Evolutionary conservation across 768 basidiomycete species (phyloP).

Genomic region (Suillus luteus): DNA sequence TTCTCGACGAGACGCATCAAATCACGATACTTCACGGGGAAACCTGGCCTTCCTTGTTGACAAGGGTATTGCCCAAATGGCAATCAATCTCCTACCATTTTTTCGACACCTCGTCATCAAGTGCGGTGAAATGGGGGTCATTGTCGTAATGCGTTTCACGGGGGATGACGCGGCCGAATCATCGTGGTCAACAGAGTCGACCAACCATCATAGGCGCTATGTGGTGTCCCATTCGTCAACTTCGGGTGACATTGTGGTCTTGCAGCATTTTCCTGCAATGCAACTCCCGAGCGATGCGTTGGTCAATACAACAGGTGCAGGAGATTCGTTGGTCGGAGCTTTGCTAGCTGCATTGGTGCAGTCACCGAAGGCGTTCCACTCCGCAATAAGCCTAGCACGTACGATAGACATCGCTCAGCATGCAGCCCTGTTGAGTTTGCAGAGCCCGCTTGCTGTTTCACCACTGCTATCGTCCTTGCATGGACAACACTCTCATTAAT

Average conservation of each 20-base stretch:
- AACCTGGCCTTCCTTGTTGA: conserved; percentile 64
- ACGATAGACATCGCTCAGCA: conserved; percentile 60
- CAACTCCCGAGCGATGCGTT: conserved; percentile 37
- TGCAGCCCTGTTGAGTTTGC: conserved; percentile 63
- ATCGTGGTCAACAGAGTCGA: conserved; percentile 53
- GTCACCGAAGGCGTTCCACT: conserved; percentile 45
- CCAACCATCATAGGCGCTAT: conserved; percentile 46
- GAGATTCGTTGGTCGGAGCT: conserved; percentile 87
- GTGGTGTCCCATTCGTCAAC: conserved; percentile 53
- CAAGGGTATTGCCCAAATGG: conserved; percentile 77
- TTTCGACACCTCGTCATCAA: conserved; percentile 86
- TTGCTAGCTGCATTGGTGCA: conserved; percentile 67
- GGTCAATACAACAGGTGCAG: conserved; percentile 87
- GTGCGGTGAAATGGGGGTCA: conserved; percentile 69
- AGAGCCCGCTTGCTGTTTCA: conserved; percentile 65
- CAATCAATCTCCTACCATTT: conserved; percentile 79
- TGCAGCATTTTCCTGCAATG: conserved; percentile 75
- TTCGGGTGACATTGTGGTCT: conserved; percentile 51
- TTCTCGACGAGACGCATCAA: conserved; percentile 46
- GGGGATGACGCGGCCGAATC: conserved; percentile 42
- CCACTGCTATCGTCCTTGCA: conserved; percentile 48
- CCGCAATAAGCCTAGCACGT: conserved; percentile 44
- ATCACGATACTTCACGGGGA: conserved; percentile 41
- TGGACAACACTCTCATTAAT: neutral
- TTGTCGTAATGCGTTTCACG: conserved; percentile 60